phyloP scores from a whole-genome alignment of 2,329 filamentous ascomycete species.

The Plectosphaerella sp. region DNA sequence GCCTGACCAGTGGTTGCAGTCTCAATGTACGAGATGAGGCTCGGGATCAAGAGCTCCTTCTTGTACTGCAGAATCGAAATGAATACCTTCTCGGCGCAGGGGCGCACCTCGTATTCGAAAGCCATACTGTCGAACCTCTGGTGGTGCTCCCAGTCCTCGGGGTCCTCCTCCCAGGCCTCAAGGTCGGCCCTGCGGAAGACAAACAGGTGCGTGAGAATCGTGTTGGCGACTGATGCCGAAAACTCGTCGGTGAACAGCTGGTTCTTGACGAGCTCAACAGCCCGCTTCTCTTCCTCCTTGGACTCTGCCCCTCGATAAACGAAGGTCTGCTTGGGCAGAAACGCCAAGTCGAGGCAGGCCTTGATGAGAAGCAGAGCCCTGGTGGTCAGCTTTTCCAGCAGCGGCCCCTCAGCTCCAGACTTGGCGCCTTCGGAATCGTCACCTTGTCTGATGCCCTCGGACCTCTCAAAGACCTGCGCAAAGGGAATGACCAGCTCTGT shows the following conservation, averaged over 20 bases:
- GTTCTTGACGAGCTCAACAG: conserved; percentile 64
- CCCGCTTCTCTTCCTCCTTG: conserved; percentile 70
- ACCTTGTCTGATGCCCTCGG: conserved; percentile 48
- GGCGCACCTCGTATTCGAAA: conserved; percentile 88
- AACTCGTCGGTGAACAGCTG: conserved; percentile 73
- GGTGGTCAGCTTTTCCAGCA: conserved; percentile 75
- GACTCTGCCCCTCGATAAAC: conserved; percentile 72
- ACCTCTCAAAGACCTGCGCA: conserved; percentile 66
- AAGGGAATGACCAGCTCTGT: conserved; percentile 65
- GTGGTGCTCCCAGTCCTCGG: conserved; percentile 90
- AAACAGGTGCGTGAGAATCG: conserved; percentile 83
- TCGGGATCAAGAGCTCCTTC: conserved; percentile 74
- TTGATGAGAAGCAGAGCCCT: conserved; percentile 80
- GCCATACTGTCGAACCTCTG: conserved; percentile 81
- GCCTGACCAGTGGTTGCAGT: conserved; percentile 61
- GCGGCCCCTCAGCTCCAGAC: conserved; percentile 44
- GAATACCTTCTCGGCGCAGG: conserved; percentile 91
- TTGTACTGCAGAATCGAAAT: conserved; percentile 86
- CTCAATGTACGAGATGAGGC: conserved; percentile 78
- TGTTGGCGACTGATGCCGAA: conserved; percentile 75
- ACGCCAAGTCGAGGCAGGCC: conserved; percentile 80
- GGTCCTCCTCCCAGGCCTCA: conserved; percentile 88
- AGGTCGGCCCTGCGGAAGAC: conserved; percentile 82
- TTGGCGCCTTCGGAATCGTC: conserved; percentile 40
- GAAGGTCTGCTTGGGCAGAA: conserved; percentile 76